Percentiles rank a stretch among this genome's conserved stretches.
phyloP scores from a whole-genome alignment of 768 basidiomycete species.

The Chiua virens region DNA sequence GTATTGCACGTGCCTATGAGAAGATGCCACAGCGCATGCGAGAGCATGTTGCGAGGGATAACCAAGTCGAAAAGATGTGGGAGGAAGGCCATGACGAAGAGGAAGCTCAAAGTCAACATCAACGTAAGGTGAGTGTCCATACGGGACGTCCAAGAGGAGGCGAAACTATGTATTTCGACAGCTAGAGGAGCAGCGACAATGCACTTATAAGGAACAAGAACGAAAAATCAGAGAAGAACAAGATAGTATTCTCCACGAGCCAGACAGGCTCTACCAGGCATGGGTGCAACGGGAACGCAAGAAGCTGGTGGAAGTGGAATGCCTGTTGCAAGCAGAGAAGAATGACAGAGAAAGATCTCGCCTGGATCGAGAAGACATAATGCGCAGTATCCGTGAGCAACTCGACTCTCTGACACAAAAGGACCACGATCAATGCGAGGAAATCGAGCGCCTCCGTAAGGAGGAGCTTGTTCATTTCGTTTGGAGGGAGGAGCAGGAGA shows the following conservation, averaged over 20 bases:
- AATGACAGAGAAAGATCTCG: slow-evolving; percentile 9
- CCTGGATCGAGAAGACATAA: slow-evolving; percentile 16
- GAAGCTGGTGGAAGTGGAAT: slow-evolving; percentile 11
- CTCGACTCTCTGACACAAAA: slow-evolving; percentile 6
- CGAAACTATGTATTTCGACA: slow-evolving; percentile 5
- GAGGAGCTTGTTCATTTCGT: no score
- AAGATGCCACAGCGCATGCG: slow-evolving; percentile 7
- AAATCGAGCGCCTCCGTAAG: slow-evolving; percentile 11
- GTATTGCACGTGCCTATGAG: slow-evolving; percentile 21
- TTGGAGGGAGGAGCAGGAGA: no score
- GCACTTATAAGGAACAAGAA: slow-evolving; percentile 21
- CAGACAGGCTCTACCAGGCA: neutral
- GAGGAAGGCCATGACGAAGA: slow-evolving; percentile 17
- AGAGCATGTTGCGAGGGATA: slow-evolving; percentile 22
- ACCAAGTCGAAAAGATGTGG: slow-evolving; percentile 15
- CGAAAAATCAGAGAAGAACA: slow-evolving; percentile 24
- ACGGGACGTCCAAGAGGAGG: slow-evolving; percentile 5
- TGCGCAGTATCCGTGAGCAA: slow-evolving; percentile 13
- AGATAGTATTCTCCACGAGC: slow-evolving; percentile 10
- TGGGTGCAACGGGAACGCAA: slow-evolving; percentile 1
- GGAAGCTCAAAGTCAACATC: slow-evolving; percentile 10
- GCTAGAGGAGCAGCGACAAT: slow-evolving; percentile 17
- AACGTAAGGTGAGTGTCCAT: slow-evolving; percentile 22
- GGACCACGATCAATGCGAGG: slow-evolving; percentile 1
- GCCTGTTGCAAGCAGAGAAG: slow-evolving; percentile 9